Base-by-base conservation (phyloP, 257 asterid species). In the Schizonepeta tenuifolia region DNA sequence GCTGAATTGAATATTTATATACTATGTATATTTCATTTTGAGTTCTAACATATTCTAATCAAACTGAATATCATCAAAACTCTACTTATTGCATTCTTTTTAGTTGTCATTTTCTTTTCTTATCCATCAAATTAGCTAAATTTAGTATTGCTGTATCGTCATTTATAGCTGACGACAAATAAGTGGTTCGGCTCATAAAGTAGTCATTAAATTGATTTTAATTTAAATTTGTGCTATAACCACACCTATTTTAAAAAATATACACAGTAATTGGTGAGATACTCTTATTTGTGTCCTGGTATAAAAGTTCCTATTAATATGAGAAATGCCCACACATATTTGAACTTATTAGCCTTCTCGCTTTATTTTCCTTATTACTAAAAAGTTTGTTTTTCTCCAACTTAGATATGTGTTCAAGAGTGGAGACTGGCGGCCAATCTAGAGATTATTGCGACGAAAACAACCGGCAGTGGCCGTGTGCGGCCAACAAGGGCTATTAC, bases 401-500 rank as follows among this genome's bases (percentile, higher is more conserved):
- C 49, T 2, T 56, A 71, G 75, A 44, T 18, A 9, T 57, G 9
- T 71, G 75, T 47, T 58, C 11, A 9, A 58, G 2, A 2, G 68
- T 26, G 35, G 75, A 71, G 24, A 71, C 9, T 6, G 13, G 60
- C 5, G 83, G 82, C 0, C 44, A 49, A 7, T 77, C 79, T 0
- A 24, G 31, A 18, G 68, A 76, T 55, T 86, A 82, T 33, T 86
- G 91, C 9, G 84, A 86, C 8, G 46, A 18, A 5, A 67, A 0
- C 2, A 76, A 74, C 31, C 69, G 55, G 14, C 75, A 84, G 13
- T 86, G 78, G 47, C 91, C 89, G 0, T 81, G 91, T 11, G 74
- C 33, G 0, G 17, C 73, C 0, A 76, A 72, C 12, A 56, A 78
- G 69, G 58, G 77, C 3, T 86, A 86, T 71, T 73, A 82, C 20